Base-by-base conservation (phyloP, 2,329 filamentous ascomycete genomes). In the Periglandula ipomoeae region DNA sequence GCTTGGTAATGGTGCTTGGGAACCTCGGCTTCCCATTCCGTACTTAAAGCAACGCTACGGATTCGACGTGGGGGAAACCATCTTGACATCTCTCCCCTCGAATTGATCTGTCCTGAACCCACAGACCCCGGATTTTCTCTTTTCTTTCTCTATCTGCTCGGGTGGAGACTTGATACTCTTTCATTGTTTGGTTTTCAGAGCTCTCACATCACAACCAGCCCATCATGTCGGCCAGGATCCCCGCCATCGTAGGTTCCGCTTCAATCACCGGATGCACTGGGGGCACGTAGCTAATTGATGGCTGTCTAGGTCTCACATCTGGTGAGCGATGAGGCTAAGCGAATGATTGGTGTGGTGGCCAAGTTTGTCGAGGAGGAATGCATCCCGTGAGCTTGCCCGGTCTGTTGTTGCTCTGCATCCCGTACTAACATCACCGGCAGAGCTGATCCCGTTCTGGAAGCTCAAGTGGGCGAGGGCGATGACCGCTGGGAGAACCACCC, bases 351-450 rank as follows among this genome's bases (percentile, higher is more conserved):
- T 62, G 65, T 89, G 55, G 87, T 98, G 57, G 88, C 91, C 73
- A 89, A 89, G 68, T 98, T 98, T 61, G 93, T 98, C 58, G 87
- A 97, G 65, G 90, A 95, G 69, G 90, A 95, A 75, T 98, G 87
- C 66, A 84, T 89, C 56, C 86, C 85, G 80, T 83, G 65, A 70
- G 78, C 34, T 24, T 20, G 19, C 9, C 23, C 11, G 6, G 3
- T 32, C 30, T 32, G 3, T 10, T 15, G 10, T 32, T 32, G 3
- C 30, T 15, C 8, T 32, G 8, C 32, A 15, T 10, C 19, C 6
- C 7, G 50, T 27, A 17, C 32, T 53, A 55, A 50, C 55, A 46
- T 24, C 22, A 2, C 46, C 3, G 43, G 23, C 55, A 84, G 79
- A 52, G 87, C 88, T 65, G 91, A 97, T 63, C 74, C 84, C 50